Base-by-base conservation (phyloP, 768 basidiomycete genomes). In the Lactarius vividus region DNA sequence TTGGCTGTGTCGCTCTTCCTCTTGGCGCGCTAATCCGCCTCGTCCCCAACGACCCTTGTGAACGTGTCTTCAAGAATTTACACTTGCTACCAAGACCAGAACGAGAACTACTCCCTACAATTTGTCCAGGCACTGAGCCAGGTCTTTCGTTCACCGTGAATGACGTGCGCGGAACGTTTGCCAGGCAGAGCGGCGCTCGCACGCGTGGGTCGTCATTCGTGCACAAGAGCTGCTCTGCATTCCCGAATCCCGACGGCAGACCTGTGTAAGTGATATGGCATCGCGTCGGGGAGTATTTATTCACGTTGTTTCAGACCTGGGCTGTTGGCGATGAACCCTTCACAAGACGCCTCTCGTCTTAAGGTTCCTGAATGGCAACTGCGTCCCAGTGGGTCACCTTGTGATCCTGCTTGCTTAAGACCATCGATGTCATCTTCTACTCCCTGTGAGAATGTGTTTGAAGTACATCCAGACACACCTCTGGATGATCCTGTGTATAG, bases 1-100 rank as follows among this genome's bases (percentile, higher is more conserved):
- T 98, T 40, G 96, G 96, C 40, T 68, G 89, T 49, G 84, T 94
- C 54, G 89, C 97, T 10, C 85, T 98, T 54, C 97, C 96, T 4
- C 82, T 96, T 71, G 97, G 94, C 59, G 88, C 81, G 42, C 72
- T 94, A 67, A 83, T 96, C 65, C 92, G 96, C 49, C 76, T 86
- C 29, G 75, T 96, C 35, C 96, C 96, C 56, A 94, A 89, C 72
- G 83, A 72, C 42, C 92, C 93, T 0, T 87, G 94, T 73, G 90
- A 92, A 71, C 81, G 78, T 18, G 59, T 88, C 67, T 80, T 89
- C 70, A 78, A 83, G 72, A 73, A 75, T 61, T 29, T 85, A 20
- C 82, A 83, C 15, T 77, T 97, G n/a, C 80, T 94, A 70, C 84
- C 85, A 1, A 83, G 86, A 49, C 82, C 84, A 1, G 82, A 89